Base-by-base conservation (phyloP, 345 rosid genomes). In the Balakata baccata region DNA sequence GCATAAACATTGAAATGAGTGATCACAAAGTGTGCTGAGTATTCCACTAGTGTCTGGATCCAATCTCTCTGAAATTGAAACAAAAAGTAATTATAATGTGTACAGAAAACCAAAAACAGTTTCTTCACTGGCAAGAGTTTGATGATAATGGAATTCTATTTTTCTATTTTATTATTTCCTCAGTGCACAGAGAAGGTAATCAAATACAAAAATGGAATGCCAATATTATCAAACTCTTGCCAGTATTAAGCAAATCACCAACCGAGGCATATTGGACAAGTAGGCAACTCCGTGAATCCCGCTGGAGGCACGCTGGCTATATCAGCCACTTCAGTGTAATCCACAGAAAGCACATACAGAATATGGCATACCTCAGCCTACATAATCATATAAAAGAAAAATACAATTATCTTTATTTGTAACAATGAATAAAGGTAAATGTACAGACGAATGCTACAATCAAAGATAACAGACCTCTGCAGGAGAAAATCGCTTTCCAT, bases 191-290 rank as follows among this genome's bases (percentile, higher is more conserved):
- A 66, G 17, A 11, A 56, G 12, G 70, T 45, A 29, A 29, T 29
- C 1, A 29, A 29, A 29, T 2, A n/a, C 37, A 34, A 64, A 38
- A 22, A 38, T 12, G 9, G 8, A 16, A 51, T 46, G 20, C 20
- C 46, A 62, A 14, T 37, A 4, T 13, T 38, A 60, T 22, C 11
- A 12, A 45, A 14, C 56, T 65, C 22, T 10, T 18, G 6, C 61
- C 25, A 70, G 58, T 23, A 14, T 14, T 38, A 64, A 39, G 68
- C 29, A 64, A 45, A 65, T 22, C 53, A 77, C 92, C 64, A 49
- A 91, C 97, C 99, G 51, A 95, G 94, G 81, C 97, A 92, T 68
- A 92, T 87, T 0, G 97, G 97, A 73, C 99, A 92, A 64, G 93
- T 87, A 51, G 99, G 98, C 73, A 95, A 81, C 85, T 89, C 97